These are phyloP conservation scores for Saccharomycopsis amapae DNA, from an alignment of 805 yeast species.

Conservation along the genomic window DNA sequence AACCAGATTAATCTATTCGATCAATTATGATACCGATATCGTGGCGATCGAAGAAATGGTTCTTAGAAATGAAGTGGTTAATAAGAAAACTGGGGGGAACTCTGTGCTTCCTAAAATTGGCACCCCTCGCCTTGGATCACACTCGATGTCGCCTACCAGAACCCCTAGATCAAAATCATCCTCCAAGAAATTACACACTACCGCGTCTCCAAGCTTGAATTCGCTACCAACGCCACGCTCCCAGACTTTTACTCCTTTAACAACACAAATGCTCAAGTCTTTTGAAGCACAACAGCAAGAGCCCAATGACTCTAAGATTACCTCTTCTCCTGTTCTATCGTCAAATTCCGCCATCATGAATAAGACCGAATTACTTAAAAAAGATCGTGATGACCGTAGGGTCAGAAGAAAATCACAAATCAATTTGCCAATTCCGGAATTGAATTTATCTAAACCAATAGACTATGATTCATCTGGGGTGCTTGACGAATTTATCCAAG, in stretches of 20 bases:
- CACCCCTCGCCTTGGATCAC: not conserved
- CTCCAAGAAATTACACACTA: not conserved
- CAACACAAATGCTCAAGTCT: slow-evolving; percentile 14
- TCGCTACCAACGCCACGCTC: not conserved
- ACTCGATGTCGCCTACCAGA: slow-evolving; percentile 14
- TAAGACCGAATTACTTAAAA: slow-evolving; percentile 14
- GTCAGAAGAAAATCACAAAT: slow-evolving; percentile 17
- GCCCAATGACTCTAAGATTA: slow-evolving; percentile 3
- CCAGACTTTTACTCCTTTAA: slow-evolving; percentile 8
- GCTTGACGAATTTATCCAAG: too few relatives aligned
- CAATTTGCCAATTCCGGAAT: too few relatives aligned
- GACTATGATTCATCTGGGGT: too few relatives aligned
- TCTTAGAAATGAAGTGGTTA: slow-evolving; percentile 13
- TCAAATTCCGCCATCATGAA: not conserved
- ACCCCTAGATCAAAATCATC: slow-evolving; percentile 1
- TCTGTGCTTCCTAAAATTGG: too few relatives aligned
- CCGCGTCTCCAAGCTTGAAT: not conserved
- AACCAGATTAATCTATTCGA: slow-evolving; percentile 20
- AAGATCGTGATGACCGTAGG: slow-evolving; percentile 17
- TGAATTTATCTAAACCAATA: too few relatives aligned
- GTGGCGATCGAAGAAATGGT: slow-evolving; percentile 18
- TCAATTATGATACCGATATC: slow-evolving; percentile 18
- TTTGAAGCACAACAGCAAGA: slow-evolving; percentile 13
- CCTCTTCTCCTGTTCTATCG: slow-evolving; percentile 2
- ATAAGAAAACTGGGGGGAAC: not conserved